A percentile compares a stretch with the other conserved stretches of the same genome.
Evolutionary conservation across 352 stramenopile genomes (phyloP).

Genomic region (Pythium insidiosum): DNA sequence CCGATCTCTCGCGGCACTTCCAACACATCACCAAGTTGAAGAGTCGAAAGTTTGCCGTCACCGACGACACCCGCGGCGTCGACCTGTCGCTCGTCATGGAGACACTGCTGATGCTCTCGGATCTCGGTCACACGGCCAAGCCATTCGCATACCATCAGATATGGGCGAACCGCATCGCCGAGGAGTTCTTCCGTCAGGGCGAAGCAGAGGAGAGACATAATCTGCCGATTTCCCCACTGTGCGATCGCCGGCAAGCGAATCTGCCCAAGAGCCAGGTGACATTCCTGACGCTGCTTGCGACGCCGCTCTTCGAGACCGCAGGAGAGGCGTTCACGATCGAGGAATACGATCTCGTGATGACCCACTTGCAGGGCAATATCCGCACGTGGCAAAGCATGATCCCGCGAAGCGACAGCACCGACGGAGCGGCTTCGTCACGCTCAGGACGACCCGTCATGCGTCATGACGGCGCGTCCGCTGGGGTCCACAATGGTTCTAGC

Average conservation of each 20-base stretch:
- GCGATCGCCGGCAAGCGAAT: constrained; percentile 49
- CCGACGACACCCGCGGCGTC: constrained; percentile 32
- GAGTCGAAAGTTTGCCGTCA: constrained; percentile 50
- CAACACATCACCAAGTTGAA: constrained; percentile 64
- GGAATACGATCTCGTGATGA: constrained; percentile 43
- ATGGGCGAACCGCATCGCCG: constrained; percentile 54
- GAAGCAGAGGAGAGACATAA: constrained; percentile 49
- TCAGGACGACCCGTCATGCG: too few species aligned
- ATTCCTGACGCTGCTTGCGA: constrained; percentile 56
- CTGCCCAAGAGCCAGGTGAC: constrained; percentile 52
- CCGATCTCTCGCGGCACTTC: constrained; percentile 69
- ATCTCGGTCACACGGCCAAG: constrained; percentile 59
- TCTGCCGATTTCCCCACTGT: constrained; percentile 47
- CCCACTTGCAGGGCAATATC: constrained; percentile 42
- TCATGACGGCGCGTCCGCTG: too few species aligned
- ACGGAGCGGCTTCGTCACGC: constrained; percentile 3
- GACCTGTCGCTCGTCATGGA: constrained; percentile 64
- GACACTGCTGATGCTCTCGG: constrained; percentile 62
- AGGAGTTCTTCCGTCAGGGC: constrained; percentile 63
- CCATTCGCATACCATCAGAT: constrained; percentile 50
- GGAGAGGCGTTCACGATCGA: constrained; percentile 54
- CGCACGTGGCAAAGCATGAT: constrained; percentile 40
- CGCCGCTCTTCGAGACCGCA: constrained; percentile 51
- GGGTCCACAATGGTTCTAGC: too few species aligned
- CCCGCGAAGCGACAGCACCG: constrained; percentile 14